Percentiles rank a stretch among this genome's conserved stretches.
Conservation (phyloP, 208 protist genomes). For the Lotmaria passim region DNA sequence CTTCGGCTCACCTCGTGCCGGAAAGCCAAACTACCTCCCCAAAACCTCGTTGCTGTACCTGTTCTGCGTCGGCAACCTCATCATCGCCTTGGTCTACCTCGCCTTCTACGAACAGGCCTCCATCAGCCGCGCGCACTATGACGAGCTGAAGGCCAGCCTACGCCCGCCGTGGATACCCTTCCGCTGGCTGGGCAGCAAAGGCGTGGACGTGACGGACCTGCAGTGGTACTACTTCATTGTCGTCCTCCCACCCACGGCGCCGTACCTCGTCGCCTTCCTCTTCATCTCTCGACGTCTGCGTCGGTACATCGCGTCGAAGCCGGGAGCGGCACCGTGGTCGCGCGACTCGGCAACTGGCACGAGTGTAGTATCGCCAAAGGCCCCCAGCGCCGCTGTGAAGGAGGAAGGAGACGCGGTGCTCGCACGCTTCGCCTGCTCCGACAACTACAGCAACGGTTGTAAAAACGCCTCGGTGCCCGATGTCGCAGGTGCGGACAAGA, state of each 20-base stretch:
- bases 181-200: slow-evolving; percentile 54
- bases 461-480: neutral
- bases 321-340: neutral
- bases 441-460: no score
- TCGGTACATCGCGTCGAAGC: neutral
- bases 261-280: slow-evolving; percentile 50
- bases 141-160: slow-evolving; percentile 41
- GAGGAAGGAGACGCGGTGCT: neutral
- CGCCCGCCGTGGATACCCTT: slow-evolving; percentile 48
- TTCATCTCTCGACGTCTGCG: slow-evolving; percentile 36
- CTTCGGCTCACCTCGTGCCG: neutral
- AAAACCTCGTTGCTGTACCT: slow-evolving; percentile 48
- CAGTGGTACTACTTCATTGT: slow-evolving; percentile 74
- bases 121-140: slow-evolving; percentile 36
- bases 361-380: no score
- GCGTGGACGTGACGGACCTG: slow-evolving; percentile 62
- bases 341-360: no score
- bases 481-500: neutral
- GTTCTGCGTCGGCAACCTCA: slow-evolving; percentile 27
- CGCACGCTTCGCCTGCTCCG: neutral
- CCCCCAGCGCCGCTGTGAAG: neutral
- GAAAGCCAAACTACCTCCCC: slow-evolving; percentile 33
- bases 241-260: slow-evolving; percentile 41
- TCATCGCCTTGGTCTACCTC: slow-evolving; percentile 33
- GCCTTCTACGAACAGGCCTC: slow-evolving; percentile 38